phyloP scores from a whole-genome alignment of 305 asterid species.

The Petunia hybrid region DNA sequence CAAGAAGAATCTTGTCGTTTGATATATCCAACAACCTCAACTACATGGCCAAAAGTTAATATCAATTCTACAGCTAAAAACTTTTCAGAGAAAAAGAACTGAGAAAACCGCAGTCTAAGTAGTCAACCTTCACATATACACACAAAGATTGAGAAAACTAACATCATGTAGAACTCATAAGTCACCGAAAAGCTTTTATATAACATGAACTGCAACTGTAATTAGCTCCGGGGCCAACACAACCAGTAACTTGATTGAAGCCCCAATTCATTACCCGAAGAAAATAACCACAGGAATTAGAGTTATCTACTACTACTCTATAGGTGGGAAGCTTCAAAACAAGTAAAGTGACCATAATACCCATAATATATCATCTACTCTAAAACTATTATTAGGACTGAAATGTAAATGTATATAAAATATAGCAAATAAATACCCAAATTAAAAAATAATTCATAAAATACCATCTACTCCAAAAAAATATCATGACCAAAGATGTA shows the following conservation, averaged over 20 bases:
- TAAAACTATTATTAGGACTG: too few species aligned
- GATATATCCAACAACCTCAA: conserved; percentile 84
- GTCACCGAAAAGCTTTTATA: not conserved
- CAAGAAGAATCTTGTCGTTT: conserved; percentile 82
- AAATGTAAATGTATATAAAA: too few species aligned
- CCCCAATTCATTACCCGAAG: not conserved
- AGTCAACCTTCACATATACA: too few species aligned
- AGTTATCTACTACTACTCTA: too few species aligned
- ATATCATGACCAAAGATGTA: too few species aligned
- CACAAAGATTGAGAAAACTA: too few species aligned
- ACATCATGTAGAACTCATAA: not conserved
- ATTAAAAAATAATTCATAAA: too few species aligned
- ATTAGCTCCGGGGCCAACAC: not conserved
- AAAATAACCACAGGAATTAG: not conserved
- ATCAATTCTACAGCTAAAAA: conserved; percentile 27
- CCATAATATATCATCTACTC: too few species aligned
- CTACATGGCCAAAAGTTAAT: conserved; percentile 53
- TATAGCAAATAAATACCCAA: too few species aligned
- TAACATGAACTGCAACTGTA: not conserved
- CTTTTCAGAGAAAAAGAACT: too few species aligned
- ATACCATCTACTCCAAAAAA: too few species aligned
- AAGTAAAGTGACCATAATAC: not conserved
- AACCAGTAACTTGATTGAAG: not conserved
- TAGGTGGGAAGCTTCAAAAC: not conserved
- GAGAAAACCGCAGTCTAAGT: too few species aligned